Base-by-base conservation (phyloP, 768 basidiomycete genomes). In the Candolleomyces eurysporus region DNA sequence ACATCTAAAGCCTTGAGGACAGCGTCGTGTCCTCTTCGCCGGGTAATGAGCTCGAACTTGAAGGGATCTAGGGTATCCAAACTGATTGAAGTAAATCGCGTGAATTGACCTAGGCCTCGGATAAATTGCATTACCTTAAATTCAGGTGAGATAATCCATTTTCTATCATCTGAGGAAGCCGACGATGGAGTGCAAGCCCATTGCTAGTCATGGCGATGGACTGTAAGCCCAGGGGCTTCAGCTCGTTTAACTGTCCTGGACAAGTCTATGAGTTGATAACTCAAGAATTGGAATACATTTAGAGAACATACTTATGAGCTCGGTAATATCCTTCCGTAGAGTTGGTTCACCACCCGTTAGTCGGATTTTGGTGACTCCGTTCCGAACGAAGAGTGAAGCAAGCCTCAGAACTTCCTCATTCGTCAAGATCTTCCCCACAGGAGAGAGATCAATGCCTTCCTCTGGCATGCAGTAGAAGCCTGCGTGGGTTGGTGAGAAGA, bases 401-500 rank as follows among this genome's bases (percentile, higher is more conserved):
- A 94, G 79, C 52, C 89, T 84, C 46, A 90, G 70, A 31, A 95
- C 75, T 70, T 96, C 92, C 55, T 86, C 82, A 63, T 93, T 87
- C 0, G 89, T 86, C 43, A 96, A 80, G 60, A 93, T 80, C 61
- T 90, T 81, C 10, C 78, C 78, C 39, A 77, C 76, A 2, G 92
- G 93, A 13, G 90, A 88, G 30, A 94, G 79, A 57, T 89, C 83
- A 5, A 94, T 76, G 36, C 92, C 92, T 68, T 90, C 86, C 57
- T 80, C 84, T 3, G 92, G 93, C 93, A 95, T 96, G 68, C 92
- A 95, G 70, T 96, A 96, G 67, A 93, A 93, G 66, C 92, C 91
- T 95, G 63, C 36, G 9, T n/a, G 22, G 32, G 32, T 9, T 10
- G 66, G 52, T 65, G 65, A 63, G 39, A 30, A 42, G 36, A 14